These are phyloP conservation scores for Blastobotrys proliferans DNA, from an alignment of 1,139 yeast genomes.

Conservation along the genomic window DNA sequence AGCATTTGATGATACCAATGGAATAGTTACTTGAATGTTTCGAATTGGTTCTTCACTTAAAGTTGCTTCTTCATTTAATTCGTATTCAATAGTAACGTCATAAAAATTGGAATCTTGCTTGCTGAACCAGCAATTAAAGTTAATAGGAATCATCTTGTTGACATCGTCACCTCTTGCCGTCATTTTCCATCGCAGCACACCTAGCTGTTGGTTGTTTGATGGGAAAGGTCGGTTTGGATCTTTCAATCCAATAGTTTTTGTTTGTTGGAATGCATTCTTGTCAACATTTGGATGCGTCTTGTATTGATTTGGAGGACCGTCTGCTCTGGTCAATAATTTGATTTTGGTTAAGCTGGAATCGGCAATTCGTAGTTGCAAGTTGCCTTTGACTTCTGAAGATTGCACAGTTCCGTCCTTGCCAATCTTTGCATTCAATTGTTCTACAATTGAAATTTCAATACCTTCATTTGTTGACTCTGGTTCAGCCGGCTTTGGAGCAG, in stretches of 20 bases:
- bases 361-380: slow-evolving; percentile 81
- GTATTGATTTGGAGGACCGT: slow-evolving; percentile 55
- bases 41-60: slow-evolving; percentile 47
- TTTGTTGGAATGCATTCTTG: slow-evolving; percentile 57
- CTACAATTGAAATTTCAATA: slow-evolving; percentile 71
- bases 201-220: slow-evolving; percentile 80
- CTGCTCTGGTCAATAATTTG: slow-evolving; percentile 54
- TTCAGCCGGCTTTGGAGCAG: slow-evolving; percentile 27
- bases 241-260: slow-evolving; percentile 64
- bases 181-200: slow-evolving; percentile 79
- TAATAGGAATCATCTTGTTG: slow-evolving; percentile 61
- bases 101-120: slow-evolving; percentile 52
- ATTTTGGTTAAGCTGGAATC: slow-evolving; percentile 64
- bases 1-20: slow-evolving; percentile 55
- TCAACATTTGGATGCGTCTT: slow-evolving; percentile 97
- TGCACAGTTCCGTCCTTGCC: slow-evolving; percentile 79
- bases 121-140: slow-evolving; percentile 82
- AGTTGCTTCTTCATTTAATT: slow-evolving; percentile 47
- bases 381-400: slow-evolving; percentile 83
- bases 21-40: slow-evolving; percentile 61
- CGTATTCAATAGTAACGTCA: slow-evolving; percentile 86
- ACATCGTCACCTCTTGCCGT: slow-evolving; percentile 46
- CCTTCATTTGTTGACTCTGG: slow-evolving; percentile 61
- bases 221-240: slow-evolving; percentile 82
- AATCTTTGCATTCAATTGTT: slow-evolving; percentile 71